Percentiles rank a stretch among this genome's conserved stretches.
phyloP scores from a whole-genome alignment of 306 rosid species.

The Urtica urens region DNA sequence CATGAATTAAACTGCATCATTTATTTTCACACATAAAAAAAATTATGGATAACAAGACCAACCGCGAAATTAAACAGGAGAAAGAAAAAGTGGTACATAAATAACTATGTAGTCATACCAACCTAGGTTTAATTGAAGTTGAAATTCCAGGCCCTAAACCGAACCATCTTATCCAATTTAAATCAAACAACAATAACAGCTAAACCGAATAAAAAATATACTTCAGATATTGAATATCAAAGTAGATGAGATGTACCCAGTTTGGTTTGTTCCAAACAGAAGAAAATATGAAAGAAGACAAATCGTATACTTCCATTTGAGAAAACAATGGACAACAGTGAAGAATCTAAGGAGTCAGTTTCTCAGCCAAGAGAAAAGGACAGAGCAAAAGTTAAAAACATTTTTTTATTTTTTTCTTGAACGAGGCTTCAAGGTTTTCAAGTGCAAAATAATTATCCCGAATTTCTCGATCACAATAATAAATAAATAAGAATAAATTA shows the following conservation, averaged over 20 bases:
- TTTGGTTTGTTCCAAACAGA: neutral
- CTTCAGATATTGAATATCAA: too few species aligned
- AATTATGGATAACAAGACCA: too few species aligned
- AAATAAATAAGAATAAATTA: conserved; percentile 1
- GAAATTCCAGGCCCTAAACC: neutral
- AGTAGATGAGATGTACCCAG: neutral
- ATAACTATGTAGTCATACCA: too few species aligned
- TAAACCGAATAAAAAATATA: neutral
- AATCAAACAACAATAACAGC: neutral
- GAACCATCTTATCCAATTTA: neutral
- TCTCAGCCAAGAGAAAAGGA: conserved; percentile 31
- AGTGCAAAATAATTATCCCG: conserved; percentile 30
- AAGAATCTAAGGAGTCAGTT: conserved; percentile 35
- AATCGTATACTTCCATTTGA: conserved; percentile 1
- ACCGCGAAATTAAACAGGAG: neutral
- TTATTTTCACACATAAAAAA: too few species aligned
- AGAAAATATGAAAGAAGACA: neutral
- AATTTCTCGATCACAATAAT: conserved; percentile 18
- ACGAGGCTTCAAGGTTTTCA: conserved; percentile 27
- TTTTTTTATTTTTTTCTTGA: too few species aligned
- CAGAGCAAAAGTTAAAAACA: conserved; percentile 30
- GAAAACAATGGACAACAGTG: conserved; percentile 20
- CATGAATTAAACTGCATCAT: too few species aligned
- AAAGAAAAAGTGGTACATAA: neutral
- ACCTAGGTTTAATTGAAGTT: neutral